Base-by-base conservation (phyloP, 306 rosid species). In the Lithocarpus polystachyus region DNA sequence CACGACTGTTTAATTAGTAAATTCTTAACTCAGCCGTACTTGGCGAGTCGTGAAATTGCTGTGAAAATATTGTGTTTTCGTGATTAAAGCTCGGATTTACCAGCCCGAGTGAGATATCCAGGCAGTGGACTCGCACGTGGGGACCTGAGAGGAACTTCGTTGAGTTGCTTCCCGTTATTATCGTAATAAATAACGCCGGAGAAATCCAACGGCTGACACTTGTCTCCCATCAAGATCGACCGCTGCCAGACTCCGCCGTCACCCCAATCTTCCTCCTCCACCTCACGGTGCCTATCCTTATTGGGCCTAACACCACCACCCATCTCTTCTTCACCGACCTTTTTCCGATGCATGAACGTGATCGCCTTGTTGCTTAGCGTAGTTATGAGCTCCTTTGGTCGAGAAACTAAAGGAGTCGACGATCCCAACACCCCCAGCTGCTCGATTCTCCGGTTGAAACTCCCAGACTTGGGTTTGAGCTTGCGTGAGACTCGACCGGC, bases 111-210 rank as follows among this genome's bases (percentile, higher is more conserved):
- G 71, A 91, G 97, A 54, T 93, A 90, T 13, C 87, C 92, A 0
- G 99, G 96, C 80, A 91, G 24, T 56, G 98, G 98, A 29, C 97
- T 93, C n/a, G 92, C 99, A 33, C 97, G 93, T 69, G 98, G 99
- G 37, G 98, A 91, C 64, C 86, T 75, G 31, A 78, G 67, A 56
- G 98, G 98, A 9, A 81, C 28, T n/a, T 89, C 88, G n/a, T 48
- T 72, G 65, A 73, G 64, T 87, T 79, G 93, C 59, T 79, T 85
- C 4, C 99, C 98, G 72, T 79, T 26, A 33, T 69, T 71, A 28
- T 95, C 98, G 71, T 95, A 93, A 60, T 83, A 90, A 74, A 95
- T 93, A 0, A 52, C 93, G 31, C 97, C 99, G 0, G 97, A 89
- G 81, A 88, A 96, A 86, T 91, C 86, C 83, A 93, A 84, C 81